Conservation (phyloP, 768 basidiomycete genomes). For the Boletellus emodensis region DNA sequence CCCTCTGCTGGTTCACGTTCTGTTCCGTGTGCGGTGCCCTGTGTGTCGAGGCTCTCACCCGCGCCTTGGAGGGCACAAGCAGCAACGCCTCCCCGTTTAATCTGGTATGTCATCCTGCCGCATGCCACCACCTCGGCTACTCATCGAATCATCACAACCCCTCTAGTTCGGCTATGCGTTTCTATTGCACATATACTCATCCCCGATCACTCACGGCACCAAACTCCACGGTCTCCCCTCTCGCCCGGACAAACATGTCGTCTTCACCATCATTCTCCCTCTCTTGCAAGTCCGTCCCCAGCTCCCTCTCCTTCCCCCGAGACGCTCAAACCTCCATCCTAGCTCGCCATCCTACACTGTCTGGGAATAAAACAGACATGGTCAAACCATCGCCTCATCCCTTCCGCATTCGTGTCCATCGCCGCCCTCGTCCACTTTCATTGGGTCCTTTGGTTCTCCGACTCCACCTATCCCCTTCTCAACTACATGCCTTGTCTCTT, state of each 20-base stretch:
- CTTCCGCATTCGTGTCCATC: conserved; percentile 59
- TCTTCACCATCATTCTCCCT: conserved; percentile 71
- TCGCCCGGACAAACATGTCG: conserved; percentile 67
- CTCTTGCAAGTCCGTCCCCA: conserved; percentile 56
- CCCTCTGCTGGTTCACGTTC: conserved; percentile 75
- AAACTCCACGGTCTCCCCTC: conserved; percentile 46
- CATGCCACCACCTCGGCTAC: conserved; percentile 1
- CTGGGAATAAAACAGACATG: conserved; percentile 61
- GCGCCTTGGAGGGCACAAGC: conserved; percentile 61
- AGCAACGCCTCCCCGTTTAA: conserved; percentile 64
- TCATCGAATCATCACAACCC: background rate
- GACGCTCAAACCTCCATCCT: conserved; percentile 1
- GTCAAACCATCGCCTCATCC: conserved; percentile 65
- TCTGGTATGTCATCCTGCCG: conserved; percentile 46
- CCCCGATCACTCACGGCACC: conserved; percentile 51
- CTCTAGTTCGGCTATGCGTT: conserved; percentile 72
- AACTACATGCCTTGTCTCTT: conserved; percentile 73
- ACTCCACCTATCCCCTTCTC: conserved; percentile 58
- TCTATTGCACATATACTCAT: conserved; percentile 69
- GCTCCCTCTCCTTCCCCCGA: background rate
- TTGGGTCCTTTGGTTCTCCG: conserved; percentile 47
- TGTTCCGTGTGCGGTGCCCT: conserved; percentile 62
- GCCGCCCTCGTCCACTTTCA: conserved; percentile 68
- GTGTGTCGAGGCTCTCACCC: conserved; percentile 61
- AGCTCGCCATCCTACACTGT: conserved; percentile 63